Base-by-base conservation (phyloP, 768 basidiomycete species). In the Neoboletus brunneissimus region DNA sequence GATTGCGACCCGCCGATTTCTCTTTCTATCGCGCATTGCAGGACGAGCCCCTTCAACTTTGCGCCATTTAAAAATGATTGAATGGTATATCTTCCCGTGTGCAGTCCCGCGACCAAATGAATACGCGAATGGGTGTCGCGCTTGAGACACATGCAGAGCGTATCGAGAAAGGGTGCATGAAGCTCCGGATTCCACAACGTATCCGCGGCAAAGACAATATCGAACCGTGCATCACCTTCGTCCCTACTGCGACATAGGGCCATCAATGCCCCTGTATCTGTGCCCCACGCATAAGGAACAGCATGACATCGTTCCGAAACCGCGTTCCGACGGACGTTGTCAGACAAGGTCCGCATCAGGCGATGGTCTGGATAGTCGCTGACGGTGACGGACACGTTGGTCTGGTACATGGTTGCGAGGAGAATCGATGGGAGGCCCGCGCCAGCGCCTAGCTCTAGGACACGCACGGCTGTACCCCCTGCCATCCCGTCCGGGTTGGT, bases 361-460 rank as follows among this genome's bases (percentile, higher is more conserved):
- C 68, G 58, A 34, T 79, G 76, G 67, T 91, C 88, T 3, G 88
- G 88, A 67, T 89, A 91, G 70, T 91, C 90, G 62, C 81, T 87
- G 45, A 76, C 76, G 4, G 79, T 79, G 49, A 90, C 81, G 37
- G 49, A 56, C 32, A 65, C 70, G 48, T 72, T 60, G 44, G 71
- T 62, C 6, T 69, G 68, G 65, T 76, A 77, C 12, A 68, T 58
- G 65, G 79, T 83, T 4, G 88, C 81, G 64, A 90, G 76, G 43
- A 81, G 67, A 52, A 91, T 88, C 43, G 87, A 81, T 1, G 89
- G 89, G 23, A 91, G 76, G 5, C 89, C 89, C 0, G 88, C 85
- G 2, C 83, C 85, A 1, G 89, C 87, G 8, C 89, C 89, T 11
- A 91, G 74, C 66, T 91, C 89, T 7, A 91, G 77, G n/a, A 90